A percentile compares a stretch with the other conserved stretches of the same genome.
These are phyloP conservation scores for Trametes sanguinea DNA, from an alignment of 768 basidiomycete species.

Conservation along the genomic window DNA sequence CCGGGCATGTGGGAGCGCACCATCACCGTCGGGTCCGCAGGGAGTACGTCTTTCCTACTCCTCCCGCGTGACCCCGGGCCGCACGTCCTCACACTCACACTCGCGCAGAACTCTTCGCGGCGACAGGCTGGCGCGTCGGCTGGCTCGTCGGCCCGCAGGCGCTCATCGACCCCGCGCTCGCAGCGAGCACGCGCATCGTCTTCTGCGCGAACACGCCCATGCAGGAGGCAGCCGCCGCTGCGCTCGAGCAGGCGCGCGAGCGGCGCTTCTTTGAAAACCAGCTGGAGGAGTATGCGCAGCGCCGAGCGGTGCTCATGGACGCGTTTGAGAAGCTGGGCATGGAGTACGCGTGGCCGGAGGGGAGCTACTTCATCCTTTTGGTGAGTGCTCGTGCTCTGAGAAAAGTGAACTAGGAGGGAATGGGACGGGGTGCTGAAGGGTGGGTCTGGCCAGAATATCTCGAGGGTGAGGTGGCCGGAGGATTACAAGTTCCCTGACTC, in stretches of 20 bases:
- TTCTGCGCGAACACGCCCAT: slow-evolving; percentile 93
- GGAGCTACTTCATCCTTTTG: slow-evolving; percentile 86
- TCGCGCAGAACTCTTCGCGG: slow-evolving; percentile 82
- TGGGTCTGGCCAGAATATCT: slow-evolving; percentile 62
- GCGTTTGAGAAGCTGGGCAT: slow-evolving; percentile 82
- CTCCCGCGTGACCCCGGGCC: too few species aligned
- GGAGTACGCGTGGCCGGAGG: slow-evolving; percentile 85
- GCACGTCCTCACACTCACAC: not conserved
- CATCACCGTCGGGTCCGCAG: slow-evolving; percentile 90
- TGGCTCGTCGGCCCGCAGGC: slow-evolving; percentile 89
- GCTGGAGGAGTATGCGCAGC: slow-evolving; percentile 73
- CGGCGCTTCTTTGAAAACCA: slow-evolving; percentile 80
- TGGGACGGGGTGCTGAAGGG: not conserved
- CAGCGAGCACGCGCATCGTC: slow-evolving; percentile 89
- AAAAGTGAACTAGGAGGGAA: not conserved
- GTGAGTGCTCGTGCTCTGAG: slow-evolving; percentile 41
- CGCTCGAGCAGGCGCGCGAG: slow-evolving; percentile 74
- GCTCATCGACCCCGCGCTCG: slow-evolving; percentile 82
- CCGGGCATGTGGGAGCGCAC: slow-evolving; percentile 99
- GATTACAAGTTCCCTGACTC: slow-evolving; percentile 78
- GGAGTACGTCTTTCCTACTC: slow-evolving; percentile 54
- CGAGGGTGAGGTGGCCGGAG: slow-evolving; percentile 71
- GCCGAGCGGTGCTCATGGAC: slow-evolving; percentile 69
- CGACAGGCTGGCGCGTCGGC: slow-evolving; percentile 96
- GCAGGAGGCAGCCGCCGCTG: slow-evolving; percentile 89